Evolutionary conservation across 2,329 filamentous ascomycete genomes (phyloP).

Genomic region (Aspergillus novoparasiticus): DNA sequence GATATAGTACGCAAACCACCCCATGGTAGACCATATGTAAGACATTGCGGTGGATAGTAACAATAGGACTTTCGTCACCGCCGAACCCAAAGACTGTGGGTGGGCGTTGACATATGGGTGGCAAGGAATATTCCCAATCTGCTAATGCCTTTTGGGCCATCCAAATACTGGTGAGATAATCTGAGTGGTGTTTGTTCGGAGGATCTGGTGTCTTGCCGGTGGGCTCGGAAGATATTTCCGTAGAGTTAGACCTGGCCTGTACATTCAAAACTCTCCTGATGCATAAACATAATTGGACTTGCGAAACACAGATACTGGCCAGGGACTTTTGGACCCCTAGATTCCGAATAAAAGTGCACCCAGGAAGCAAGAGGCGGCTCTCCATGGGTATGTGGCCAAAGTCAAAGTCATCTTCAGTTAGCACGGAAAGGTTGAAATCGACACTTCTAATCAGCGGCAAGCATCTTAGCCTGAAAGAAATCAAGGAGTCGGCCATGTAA

Average conservation of each 20-base stretch:
- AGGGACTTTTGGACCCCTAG: not conserved
- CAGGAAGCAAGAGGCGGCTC: not conserved
- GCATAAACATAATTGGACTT: not conserved
- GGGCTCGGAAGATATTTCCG: not conserved
- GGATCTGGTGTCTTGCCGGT: not conserved
- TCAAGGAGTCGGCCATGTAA: not conserved
- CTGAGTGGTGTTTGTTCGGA: not conserved
- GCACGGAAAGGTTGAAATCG: not conserved
- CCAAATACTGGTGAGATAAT: not conserved
- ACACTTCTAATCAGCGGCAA: not conserved
- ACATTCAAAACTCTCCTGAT: not conserved
- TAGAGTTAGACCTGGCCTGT: not conserved
- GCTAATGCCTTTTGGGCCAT: not conserved
- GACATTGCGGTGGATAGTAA: not conserved
- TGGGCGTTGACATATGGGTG: not conserved
- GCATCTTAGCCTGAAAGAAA: not conserved
- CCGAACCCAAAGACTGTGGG: not conserved
- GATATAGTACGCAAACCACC: not conserved
- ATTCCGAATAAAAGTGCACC: not conserved
- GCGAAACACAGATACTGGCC: not conserved
- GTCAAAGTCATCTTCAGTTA: conserved; percentile 1
- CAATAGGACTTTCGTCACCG: not conserved
- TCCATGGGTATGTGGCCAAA: not conserved
- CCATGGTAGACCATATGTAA: not conserved
- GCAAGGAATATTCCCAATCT: not conserved